Conservation (phyloP, 495 filamentous ascomycete genomes). For the Tuber magnatum region DNA sequence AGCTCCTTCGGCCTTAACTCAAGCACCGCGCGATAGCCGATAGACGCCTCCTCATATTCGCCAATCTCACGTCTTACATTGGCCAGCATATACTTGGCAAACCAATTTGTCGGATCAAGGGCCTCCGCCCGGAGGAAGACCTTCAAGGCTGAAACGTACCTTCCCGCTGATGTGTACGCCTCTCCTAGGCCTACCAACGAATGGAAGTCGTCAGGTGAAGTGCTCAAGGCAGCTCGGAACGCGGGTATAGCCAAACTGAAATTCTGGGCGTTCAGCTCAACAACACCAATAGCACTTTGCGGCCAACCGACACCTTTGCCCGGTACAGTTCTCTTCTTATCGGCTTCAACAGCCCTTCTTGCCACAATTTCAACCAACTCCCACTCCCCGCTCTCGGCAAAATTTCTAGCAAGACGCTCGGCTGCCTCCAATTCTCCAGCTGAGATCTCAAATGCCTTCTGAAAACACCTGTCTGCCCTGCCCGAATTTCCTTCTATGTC, state of each 20-base stretch:
- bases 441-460: slow-evolving; percentile 94
- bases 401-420: slow-evolving; percentile 73
- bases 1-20: slow-evolving; percentile 60
- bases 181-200: slow-evolving; percentile 95
- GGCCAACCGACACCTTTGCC: slow-evolving; percentile 94
- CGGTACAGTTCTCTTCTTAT: slow-evolving; percentile 76
- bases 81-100: slow-evolving; percentile 92
- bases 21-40: slow-evolving; percentile 66
- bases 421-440: slow-evolving; percentile 79
- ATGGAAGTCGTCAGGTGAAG: slow-evolving; percentile 77
- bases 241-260: slow-evolving; percentile 79
- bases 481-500: slow-evolving; percentile 83
- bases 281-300: slow-evolving; percentile 89
- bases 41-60: slow-evolving; percentile 73
- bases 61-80: slow-evolving; percentile 89
- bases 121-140: slow-evolving; percentile 72
- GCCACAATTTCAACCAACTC: slow-evolving; percentile 89
- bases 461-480: slow-evolving; percentile 81
- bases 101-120: slow-evolving; percentile 64
- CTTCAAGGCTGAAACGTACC: slow-evolving; percentile 86
- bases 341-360: slow-evolving; percentile 85
- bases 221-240: slow-evolving; percentile 82
- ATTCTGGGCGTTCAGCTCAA: slow-evolving; percentile 83
- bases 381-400: slow-evolving; percentile 88
- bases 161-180: slow-evolving; percentile 87